phyloP scores from a whole-genome alignment of 139 green algal genomes.

The Trebouxia sp. region DNA sequence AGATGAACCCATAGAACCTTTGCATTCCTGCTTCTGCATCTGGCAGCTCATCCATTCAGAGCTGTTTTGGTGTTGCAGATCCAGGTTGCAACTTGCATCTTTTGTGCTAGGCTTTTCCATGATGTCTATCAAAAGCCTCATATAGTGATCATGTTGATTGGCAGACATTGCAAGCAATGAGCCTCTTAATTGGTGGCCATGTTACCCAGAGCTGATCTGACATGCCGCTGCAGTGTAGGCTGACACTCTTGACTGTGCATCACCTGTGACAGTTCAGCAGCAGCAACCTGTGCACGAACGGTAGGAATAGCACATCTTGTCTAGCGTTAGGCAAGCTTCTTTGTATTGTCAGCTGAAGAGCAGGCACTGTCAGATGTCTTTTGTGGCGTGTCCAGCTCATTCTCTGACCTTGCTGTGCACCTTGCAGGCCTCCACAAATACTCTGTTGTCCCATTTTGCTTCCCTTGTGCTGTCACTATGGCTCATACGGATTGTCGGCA shows the following conservation, averaged over 20 bases:
- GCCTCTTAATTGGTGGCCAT: background rate
- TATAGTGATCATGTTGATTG: background rate
- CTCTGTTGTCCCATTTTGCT: constrained; percentile 89
- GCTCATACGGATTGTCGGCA: constrained; percentile 68
- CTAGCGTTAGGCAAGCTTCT: background rate
- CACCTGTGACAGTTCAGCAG: background rate
- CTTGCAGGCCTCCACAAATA: constrained; percentile 88
- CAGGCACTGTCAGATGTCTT: background rate
- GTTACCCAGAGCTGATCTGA: background rate
- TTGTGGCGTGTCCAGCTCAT: background rate
- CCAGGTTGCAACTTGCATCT: background rate
- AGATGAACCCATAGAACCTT: background rate
- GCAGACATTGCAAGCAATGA: background rate
- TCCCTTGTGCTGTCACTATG: constrained; percentile 79
- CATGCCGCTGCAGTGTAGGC: background rate
- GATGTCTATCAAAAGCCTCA: background rate
- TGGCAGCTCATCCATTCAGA: background rate
- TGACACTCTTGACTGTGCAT: background rate
- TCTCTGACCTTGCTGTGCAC: background rate
- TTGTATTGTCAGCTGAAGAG: background rate
- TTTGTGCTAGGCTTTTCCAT: background rate
- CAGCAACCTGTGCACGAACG: background rate
- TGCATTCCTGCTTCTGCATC: background rate
- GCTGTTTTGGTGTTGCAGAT: background rate
- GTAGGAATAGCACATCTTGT: too few relatives aligned